Evolutionary conservation across 2,329 filamentous ascomycete genomes (phyloP).

Genomic region (Xylaria sp.): DNA sequence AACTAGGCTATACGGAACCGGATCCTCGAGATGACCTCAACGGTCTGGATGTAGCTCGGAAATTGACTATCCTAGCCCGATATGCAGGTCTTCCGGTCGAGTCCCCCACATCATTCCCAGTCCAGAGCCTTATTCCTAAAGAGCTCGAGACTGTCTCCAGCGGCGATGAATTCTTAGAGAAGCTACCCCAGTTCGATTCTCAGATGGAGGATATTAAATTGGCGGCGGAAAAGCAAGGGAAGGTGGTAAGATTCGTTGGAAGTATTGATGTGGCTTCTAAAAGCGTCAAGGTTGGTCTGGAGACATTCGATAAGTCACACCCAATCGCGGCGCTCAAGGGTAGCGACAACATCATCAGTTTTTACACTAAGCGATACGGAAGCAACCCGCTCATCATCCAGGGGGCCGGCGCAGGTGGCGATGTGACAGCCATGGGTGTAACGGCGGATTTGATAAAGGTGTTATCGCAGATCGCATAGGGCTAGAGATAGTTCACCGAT

Average conservation of each 20-base stretch:
- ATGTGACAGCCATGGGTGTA: constrained; percentile 98
- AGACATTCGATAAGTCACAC: constrained; percentile 87
- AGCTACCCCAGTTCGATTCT: constrained; percentile 83
- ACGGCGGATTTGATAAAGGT: constrained; percentile 94
- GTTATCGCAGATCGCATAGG: constrained; percentile 72
- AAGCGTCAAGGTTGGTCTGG: constrained; percentile 88
- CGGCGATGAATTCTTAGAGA: constrained; percentile 86
- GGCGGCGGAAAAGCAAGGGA: constrained; percentile 86
- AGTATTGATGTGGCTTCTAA: constrained; percentile 87
- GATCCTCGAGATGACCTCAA: constrained; percentile 89
- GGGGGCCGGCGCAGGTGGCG: constrained; percentile 91
- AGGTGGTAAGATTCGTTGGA: constrained; percentile 93
- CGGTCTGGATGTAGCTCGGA: constrained; percentile 90
- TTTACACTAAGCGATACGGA: constrained; percentile 96
- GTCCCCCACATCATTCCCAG: constrained; percentile 88
- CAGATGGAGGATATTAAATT: constrained; percentile 89
- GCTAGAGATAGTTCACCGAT: constrained; percentile 30
- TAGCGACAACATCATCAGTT: constrained; percentile 98
- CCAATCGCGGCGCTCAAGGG: constrained; percentile 95
- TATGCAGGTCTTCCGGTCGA: constrained; percentile 83
- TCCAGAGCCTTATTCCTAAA: constrained; percentile 90
- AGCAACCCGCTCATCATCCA: constrained; percentile 92
- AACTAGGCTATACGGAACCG: constrained; percentile 90
- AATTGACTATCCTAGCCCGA: constrained; percentile 92
- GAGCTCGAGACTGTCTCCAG: constrained; percentile 81